A percentile compares a stretch with the other conserved stretches of the same genome.
These are phyloP conservation scores for Daedalea quercina DNA, from an alignment of 768 basidiomycete genomes.

Conservation along the genomic window DNA sequence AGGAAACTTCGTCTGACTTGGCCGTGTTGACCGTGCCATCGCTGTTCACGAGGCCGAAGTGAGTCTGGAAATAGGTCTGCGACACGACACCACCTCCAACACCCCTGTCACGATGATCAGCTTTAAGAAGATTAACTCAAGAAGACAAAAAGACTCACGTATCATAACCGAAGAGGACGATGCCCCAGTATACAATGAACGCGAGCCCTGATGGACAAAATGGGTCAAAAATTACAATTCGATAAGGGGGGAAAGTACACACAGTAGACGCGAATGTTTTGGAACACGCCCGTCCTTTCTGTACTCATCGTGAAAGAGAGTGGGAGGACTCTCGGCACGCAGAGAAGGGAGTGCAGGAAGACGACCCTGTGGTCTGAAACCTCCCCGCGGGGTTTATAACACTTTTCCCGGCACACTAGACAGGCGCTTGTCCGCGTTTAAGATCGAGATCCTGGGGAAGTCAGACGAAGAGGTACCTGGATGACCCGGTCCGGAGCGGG, in stretches of 20 bases:
- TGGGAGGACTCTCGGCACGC: not conserved
- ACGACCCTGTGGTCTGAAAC: slow-evolving; percentile 1
- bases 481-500: not conserved
- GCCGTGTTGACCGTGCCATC: slow-evolving; percentile 35
- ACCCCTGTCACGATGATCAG: slow-evolving; percentile 36
- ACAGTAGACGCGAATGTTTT: slow-evolving; percentile 68
- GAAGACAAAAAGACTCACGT: slow-evolving; percentile 33
- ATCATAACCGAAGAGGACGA: slow-evolving; percentile 79
- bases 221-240: not conserved
- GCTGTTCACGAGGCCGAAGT: slow-evolving; percentile 51
- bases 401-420: not conserved
- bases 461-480: slow-evolving; percentile 7
- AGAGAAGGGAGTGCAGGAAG: slow-evolving; percentile 5
- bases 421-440: slow-evolving; percentile 7
- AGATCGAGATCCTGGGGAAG: slow-evolving; percentile 16
- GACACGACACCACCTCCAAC: slow-evolving; percentile 65
- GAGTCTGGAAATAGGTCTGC: slow-evolving; percentile 49
- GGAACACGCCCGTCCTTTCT: slow-evolving; percentile 23
- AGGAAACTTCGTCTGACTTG: slow-evolving; percentile 50
- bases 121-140: slow-evolving; percentile 8
- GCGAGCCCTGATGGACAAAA: slow-evolving; percentile 47
- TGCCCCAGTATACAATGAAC: slow-evolving; percentile 72
- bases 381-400: slow-evolving; percentile 4
- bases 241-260: slow-evolving; percentile 15
- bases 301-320: slow-evolving; percentile 5